Percentiles rank a stretch among this genome's conserved stretches.
Conservation (phyloP, 495 filamentous ascomycete genomes). For the Talaromyces borbonicus region DNA sequence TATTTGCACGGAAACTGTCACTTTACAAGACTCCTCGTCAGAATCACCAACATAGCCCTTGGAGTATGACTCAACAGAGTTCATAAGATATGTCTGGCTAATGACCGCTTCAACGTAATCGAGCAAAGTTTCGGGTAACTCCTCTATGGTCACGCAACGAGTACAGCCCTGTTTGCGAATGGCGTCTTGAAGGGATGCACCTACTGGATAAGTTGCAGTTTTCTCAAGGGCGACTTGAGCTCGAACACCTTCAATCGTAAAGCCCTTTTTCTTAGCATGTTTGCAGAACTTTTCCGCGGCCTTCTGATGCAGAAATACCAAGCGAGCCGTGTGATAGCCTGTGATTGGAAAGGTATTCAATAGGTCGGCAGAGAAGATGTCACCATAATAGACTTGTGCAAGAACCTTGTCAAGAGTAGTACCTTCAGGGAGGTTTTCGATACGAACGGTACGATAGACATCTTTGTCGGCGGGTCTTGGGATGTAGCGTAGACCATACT, state of each 20-base stretch:
- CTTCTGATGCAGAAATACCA: slow-evolving; percentile 20
- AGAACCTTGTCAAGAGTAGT: slow-evolving; percentile 18
- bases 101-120: slow-evolving; percentile 10
- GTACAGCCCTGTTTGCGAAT: slow-evolving; percentile 19
- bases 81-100: slow-evolving; percentile 1
- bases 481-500: slow-evolving; percentile 26
- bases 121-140: background rate
- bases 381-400: slow-evolving; percentile 15
- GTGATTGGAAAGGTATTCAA: slow-evolving; percentile 19
- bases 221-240: slow-evolving; percentile 17
- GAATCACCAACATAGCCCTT: slow-evolving; percentile 14
- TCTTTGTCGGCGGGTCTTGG: slow-evolving; percentile 13
- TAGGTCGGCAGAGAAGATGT: slow-evolving; percentile 20
- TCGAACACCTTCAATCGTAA: slow-evolving; percentile 10
- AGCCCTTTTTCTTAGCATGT: slow-evolving; percentile 6
- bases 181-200: slow-evolving; percentile 10
- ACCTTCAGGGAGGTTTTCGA: slow-evolving; percentile 18
- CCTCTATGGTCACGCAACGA: slow-evolving; percentile 16
- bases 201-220: slow-evolving; percentile 26
- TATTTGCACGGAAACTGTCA: slow-evolving; percentile 13
- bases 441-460: slow-evolving; percentile 21
- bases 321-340: slow-evolving; percentile 20
- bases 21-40: slow-evolving; percentile 9
- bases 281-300: slow-evolving; percentile 17
- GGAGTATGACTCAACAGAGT: slow-evolving; percentile 6